A percentile compares a stretch with the other conserved stretches of the same genome.
These are phyloP conservation scores for Fonsecaea nubica DNA, from an alignment of 2,329 filamentous ascomycete species.

Conservation along the genomic window DNA sequence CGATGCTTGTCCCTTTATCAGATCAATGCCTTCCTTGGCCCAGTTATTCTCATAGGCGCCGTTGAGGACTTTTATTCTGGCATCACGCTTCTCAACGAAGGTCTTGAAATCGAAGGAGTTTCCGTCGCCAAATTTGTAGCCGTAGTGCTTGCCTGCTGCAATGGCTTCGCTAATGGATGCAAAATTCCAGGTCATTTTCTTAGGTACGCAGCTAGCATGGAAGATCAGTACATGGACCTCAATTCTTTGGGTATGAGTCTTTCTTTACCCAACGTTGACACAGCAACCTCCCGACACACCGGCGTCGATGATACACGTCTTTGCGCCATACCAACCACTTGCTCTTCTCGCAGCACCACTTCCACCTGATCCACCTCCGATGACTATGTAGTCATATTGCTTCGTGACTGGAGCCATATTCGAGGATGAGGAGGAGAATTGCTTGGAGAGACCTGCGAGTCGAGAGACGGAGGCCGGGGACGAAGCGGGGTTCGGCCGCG, in stretches of 20 bases:
- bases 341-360: conserved; percentile 58
- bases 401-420: conserved; percentile 56
- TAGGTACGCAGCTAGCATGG: conserved; percentile 55
- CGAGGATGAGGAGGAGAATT: conserved; percentile 47
- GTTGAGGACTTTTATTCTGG: conserved; percentile 54
- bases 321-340: conserved; percentile 59
- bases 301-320: conserved; percentile 59
- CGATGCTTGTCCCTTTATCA: conserved; percentile 56
- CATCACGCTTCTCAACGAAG: conserved; percentile 58
- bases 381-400: conserved; percentile 62
- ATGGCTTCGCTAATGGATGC: conserved; percentile 57
- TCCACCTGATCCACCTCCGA: conserved; percentile 62
- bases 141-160: conserved; percentile 55
- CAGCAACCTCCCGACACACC: conserved; percentile 57
- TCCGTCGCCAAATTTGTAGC: conserved; percentile 54
- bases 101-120: conserved; percentile 53
- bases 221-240: conserved; percentile 20
- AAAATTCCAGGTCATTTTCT: conserved; percentile 62
- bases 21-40: conserved; percentile 57
- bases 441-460: conserved; percentile 50
- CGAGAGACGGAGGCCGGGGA: conserved; percentile 41
- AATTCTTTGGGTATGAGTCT: not conserved
- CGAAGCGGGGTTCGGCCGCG: conserved; percentile 13
- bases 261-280: conserved; percentile 59
- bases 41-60: conserved; percentile 59